Evolutionary conservation across 306 rosid genomes (phyloP).

Genomic region (Arachis stenosperma): DNA sequence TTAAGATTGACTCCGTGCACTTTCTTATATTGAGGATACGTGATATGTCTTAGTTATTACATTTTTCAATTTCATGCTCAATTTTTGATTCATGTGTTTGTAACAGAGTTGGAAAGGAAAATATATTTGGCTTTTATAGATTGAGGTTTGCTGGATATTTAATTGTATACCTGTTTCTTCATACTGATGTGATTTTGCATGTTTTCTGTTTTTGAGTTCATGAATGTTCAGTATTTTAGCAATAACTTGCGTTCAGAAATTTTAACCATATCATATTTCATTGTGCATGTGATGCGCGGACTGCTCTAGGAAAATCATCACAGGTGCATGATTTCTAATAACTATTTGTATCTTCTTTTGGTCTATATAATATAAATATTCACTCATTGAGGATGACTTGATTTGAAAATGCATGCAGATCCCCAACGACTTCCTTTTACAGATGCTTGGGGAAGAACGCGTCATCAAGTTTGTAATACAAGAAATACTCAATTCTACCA

Average conservation of each 20-base stretch:
- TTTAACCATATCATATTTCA: conserved; percentile 46
- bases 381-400: conserved; percentile 30
- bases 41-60: too few relatives aligned
- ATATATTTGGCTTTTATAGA: conserved; percentile 15
- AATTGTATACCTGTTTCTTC: conserved; percentile 16
- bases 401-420: conserved; percentile 54
- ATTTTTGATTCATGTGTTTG: conserved; percentile 6
- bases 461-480: conserved; percentile 77
- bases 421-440: conserved; percentile 72
- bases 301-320: conserved; percentile 76
- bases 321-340: conserved; percentile 58
- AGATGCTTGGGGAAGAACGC: conserved; percentile 73
- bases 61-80: too few relatives aligned
- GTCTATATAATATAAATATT: background rate
- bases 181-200: conserved; percentile 28
- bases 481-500: conserved; percentile 74
- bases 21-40: background rate
- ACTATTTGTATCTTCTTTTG: conserved; percentile 9
- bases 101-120: background rate
- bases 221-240: conserved; percentile 29
- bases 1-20: conserved; percentile 21
- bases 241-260: conserved; percentile 39
- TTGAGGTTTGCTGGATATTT: background rate
- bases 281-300: conserved; percentile 47
- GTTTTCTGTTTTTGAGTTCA: conserved; percentile 20